Percentiles rank a stretch among this genome's conserved stretches.
These are phyloP conservation scores for Exophiala sp. DNA, from an alignment of 2,329 filamentous ascomycete species.

Conservation along the genomic window DNA sequence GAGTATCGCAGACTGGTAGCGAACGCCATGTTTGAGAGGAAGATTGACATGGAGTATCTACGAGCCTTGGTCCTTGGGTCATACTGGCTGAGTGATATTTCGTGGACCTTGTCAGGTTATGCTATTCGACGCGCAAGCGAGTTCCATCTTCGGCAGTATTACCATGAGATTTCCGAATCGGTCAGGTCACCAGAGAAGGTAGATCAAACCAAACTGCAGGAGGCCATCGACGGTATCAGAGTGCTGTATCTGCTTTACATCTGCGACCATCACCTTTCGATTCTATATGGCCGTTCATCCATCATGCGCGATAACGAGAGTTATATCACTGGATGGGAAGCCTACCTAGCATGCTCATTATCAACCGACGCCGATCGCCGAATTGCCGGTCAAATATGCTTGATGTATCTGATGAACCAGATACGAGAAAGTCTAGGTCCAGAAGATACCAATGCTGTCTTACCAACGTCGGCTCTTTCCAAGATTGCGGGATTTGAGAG, in stretches of 20 bases:
- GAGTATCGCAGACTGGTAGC: slow-evolving; percentile 54
- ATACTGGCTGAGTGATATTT: slow-evolving; percentile 55
- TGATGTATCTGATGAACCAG: slow-evolving; percentile 44
- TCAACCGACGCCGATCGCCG: slow-evolving; percentile 35
- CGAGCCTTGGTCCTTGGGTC: slow-evolving; percentile 53
- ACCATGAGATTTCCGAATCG: slow-evolving; percentile 34
- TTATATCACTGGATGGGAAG: slow-evolving; percentile 36
- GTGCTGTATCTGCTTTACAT: slow-evolving; percentile 44
- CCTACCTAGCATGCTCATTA: slow-evolving; percentile 33
- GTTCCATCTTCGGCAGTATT: slow-evolving; percentile 42
- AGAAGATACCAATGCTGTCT: slow-evolving; percentile 33
- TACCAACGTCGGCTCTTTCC: slow-evolving; percentile 39
- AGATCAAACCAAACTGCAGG: slow-evolving; percentile 24
- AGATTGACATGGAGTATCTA: slow-evolving; percentile 51
- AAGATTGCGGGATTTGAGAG: slow-evolving; percentile 41
- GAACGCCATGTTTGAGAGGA: slow-evolving; percentile 51
- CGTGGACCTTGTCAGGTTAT: slow-evolving; percentile 43
- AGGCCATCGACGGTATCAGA: slow-evolving; percentile 33
- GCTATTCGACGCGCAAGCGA: slow-evolving; percentile 44
- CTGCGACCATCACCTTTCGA: slow-evolving; percentile 45
- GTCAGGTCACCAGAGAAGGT: slow-evolving; percentile 25
- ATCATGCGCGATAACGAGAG: slow-evolving; percentile 40
- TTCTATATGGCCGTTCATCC: slow-evolving; percentile 43
- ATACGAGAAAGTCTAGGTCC: slow-evolving; percentile 45
- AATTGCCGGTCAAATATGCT: slow-evolving; percentile 41